Evolutionary conservation across 2,329 filamentous ascomycete genomes (phyloP).

Genomic region (Xylaria sp.): DNA sequence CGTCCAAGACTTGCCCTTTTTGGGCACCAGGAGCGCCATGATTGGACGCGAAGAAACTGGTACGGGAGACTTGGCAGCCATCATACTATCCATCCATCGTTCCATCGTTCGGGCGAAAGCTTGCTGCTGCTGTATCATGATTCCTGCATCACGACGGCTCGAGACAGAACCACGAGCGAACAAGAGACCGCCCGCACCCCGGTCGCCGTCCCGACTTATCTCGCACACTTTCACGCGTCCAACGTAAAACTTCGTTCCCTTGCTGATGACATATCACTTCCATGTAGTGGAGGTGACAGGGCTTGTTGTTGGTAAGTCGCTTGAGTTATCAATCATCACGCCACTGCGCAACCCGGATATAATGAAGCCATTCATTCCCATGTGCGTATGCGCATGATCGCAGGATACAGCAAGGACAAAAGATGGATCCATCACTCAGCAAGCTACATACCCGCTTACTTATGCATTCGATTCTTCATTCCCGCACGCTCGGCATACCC

Average conservation of each 20-base stretch:
- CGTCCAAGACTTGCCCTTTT: conserved; percentile 35
- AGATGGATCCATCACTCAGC: conserved; percentile 10
- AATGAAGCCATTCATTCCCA: background rate
- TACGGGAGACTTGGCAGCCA: conserved; percentile 19
- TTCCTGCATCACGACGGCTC: background rate
- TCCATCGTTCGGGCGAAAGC: too few species aligned
- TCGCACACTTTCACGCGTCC: background rate
- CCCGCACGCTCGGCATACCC: background rate
- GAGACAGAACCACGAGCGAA: background rate
- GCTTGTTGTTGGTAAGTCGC: background rate
- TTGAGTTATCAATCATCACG: conserved; percentile 1
- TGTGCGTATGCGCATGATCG: background rate
- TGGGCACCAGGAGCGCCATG: conserved; percentile 29
- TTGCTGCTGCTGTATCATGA: background rate
- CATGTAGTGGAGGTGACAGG: background rate
- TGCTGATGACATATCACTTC: background rate
- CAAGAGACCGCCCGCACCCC: background rate
- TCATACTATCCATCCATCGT: background rate
- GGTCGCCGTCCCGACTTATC: background rate
- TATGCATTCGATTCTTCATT: conserved; percentile 14
- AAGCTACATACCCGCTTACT: conserved; percentile 8
- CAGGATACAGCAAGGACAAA: background rate
- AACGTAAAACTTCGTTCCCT: background rate
- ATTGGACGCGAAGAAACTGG: conserved; percentile 30
- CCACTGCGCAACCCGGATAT: conserved; percentile 1